phyloP scores from a whole-genome alignment of 2,329 filamentous ascomycete genomes.

The Zymoseptoria tritici region DNA sequence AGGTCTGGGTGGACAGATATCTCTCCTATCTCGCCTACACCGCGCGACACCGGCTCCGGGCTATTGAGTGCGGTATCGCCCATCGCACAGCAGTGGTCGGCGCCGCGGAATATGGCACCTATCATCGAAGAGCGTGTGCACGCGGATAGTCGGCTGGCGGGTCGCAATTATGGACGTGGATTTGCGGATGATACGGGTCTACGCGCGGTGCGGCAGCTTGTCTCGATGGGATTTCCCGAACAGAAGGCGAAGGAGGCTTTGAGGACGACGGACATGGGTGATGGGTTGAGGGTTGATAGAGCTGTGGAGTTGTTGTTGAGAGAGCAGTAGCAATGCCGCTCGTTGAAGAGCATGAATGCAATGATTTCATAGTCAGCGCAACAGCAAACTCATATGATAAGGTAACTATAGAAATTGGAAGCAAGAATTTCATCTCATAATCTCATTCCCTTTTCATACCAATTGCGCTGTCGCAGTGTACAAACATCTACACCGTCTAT shows the following conservation, averaged over 20 bases:
- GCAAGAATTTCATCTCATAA: background rate
- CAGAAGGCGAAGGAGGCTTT: slow-evolving; percentile 51
- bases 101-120: slow-evolving; percentile 20
- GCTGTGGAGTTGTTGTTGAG: slow-evolving; percentile 50
- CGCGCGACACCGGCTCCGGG: background rate
- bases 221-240: slow-evolving; percentile 53
- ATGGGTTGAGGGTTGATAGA: slow-evolving; percentile 50
- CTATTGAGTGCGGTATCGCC: background rate
- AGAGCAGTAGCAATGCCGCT: slow-evolving; percentile 16
- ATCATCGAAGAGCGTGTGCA: slow-evolving; percentile 23
- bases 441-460: background rate
- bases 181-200: slow-evolving; percentile 41
- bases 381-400: background rate
- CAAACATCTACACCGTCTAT: background rate
- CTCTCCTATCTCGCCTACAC: background rate
- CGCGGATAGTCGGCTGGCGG: slow-evolving; percentile 16
- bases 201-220: slow-evolving; percentile 49
- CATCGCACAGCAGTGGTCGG: slow-evolving; percentile 2
- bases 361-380: too few relatives aligned
- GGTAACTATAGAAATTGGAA: background rate
- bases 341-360: background rate
- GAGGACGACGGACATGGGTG: slow-evolving; percentile 52
- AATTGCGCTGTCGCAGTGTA: background rate
- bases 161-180: slow-evolving; percentile 8
- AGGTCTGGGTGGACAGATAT: slow-evolving; percentile 19